Evolutionary conservation across 129 eudicot species (phyloP), one percentile per base, ranked within the genome.

Genomic region (Calendula officinalis): DNA sequence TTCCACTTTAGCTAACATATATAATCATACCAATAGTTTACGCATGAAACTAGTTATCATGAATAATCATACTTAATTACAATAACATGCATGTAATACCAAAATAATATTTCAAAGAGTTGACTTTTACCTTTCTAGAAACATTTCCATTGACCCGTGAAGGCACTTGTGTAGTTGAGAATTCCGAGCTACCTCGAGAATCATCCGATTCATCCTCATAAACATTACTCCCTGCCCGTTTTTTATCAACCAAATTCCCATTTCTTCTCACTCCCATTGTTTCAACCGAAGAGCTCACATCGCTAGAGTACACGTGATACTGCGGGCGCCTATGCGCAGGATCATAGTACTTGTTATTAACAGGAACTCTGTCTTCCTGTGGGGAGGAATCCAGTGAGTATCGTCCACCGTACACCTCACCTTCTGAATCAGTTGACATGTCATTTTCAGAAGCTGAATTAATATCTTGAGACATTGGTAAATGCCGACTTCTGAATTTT

Each of bases 321-420:
- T 68, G 84, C 10, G 81, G 75, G 42, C 44, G 86, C 73, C 64
- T 66, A 11, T 46, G 64, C 7, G 41, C 44, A 11, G 79, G 70
- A 67, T 77, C 71, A 69, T 53, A 56, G 52, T 77, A 76, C 61
- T 81, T 76, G 10, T 63, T 65, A 39, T 51, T 34, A 62, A 51
- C 4, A 56, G 75, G 77, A 64, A 74, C 76, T 49, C 79, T 67
- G 48, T 80, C 92, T 49, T 84, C 84, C 16, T 66, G 89, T 43
- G 89, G 96, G 44, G 95, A 87, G 43, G 96, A 84, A 71, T 88
- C 96, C 34, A 84, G 73, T 3, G 96, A 88, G 69, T 82, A 88
- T 27, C 96, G 78, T 56, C 92, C 92, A 40, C 89, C 96, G 17
- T 82, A 88, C 65, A 82, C 88, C 56, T 66, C 73, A 37, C 67